A percentile compares a stretch with the other conserved stretches of the same genome.
phyloP scores from a whole-genome alignment of 2,329 filamentous ascomycete genomes.

The Aurifilum marmelostoma region DNA sequence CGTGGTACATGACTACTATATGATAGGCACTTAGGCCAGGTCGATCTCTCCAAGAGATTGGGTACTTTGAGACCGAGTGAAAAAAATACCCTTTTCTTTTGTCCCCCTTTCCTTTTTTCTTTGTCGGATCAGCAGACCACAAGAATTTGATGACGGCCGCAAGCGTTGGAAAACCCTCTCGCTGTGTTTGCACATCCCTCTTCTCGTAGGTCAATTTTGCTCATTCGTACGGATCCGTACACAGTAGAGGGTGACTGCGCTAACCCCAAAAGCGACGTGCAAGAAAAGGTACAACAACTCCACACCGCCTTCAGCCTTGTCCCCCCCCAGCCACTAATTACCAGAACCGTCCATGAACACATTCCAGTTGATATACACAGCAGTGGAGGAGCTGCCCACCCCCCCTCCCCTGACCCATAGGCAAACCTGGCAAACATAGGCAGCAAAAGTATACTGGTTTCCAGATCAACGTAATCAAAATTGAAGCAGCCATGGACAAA shows the following conservation, averaged over 20 bases:
- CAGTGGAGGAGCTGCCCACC: background rate
- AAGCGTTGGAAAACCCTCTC: background rate
- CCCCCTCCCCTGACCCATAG: too few relatives aligned
- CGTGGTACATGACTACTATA: background rate
- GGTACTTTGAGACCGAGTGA: background rate
- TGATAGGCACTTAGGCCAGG: too few relatives aligned
- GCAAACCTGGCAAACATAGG: too few relatives aligned
- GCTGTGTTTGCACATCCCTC: background rate
- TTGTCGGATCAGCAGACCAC: background rate
- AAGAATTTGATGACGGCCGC: background rate
- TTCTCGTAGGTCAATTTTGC: background rate
- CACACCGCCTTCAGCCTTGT: conserved; percentile 8
- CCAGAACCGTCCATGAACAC: background rate
- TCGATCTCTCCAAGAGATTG: background rate
- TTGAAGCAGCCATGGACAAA: background rate
- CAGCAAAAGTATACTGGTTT: background rate
- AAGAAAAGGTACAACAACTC: background rate
- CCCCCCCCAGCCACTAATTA: conserved; percentile 3
- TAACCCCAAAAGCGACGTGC: background rate
- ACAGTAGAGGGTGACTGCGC: background rate
- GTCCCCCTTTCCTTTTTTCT: too few relatives aligned
- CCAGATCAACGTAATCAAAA: background rate
- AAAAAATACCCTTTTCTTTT: too few relatives aligned
- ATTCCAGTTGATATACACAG: background rate
- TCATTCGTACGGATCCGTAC: background rate